Percentiles rank a stretch among this genome's conserved stretches.
These are phyloP conservation scores for Agrocybe pediades DNA, from an alignment of 768 basidiomycete species.

Conservation along the genomic window DNA sequence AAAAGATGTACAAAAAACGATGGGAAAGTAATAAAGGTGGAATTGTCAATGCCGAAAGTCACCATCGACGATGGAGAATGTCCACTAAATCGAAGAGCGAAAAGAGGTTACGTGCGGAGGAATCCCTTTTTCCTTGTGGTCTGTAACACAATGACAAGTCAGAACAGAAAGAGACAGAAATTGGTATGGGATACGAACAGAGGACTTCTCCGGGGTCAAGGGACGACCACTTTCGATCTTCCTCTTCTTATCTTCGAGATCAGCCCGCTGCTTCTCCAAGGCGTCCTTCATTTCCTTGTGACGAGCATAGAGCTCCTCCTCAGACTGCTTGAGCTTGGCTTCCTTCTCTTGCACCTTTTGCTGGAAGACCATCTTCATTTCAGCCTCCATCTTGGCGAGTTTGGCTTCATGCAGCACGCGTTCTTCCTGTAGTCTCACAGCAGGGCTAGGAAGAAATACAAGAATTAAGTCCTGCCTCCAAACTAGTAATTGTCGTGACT, in stretches of 20 bases:
- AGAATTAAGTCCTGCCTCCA: not conserved
- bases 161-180: conserved; percentile 12
- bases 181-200: conserved; percentile 51
- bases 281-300: conserved; percentile 99
- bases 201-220: conserved; percentile 91
- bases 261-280: conserved; percentile 91
- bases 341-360: conserved; percentile 99
- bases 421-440: conserved; percentile 94
- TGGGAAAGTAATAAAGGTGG: conserved; percentile 23
- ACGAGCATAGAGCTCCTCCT: conserved; percentile 97
- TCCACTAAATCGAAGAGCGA: conserved; percentile 24
- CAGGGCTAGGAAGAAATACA: conserved; percentile 63
- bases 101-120: conserved; percentile 58
- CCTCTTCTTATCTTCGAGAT: conserved; percentile 98
- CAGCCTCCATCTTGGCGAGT: conserved; percentile 98
- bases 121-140: conserved; percentile 75
- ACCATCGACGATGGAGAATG: conserved; percentile 20
- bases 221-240: conserved; percentile 93
- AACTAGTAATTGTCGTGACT: conserved; percentile 29
- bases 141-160: conserved; percentile 25
- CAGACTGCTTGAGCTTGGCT: conserved; percentile 96
- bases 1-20: conserved; percentile 42
- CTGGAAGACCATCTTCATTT: conserved; percentile 99
- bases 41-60: conserved; percentile 28
- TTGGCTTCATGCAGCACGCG: conserved; percentile 96